phyloP scores from a whole-genome alignment of 805 yeast genomes.

The Komagataella kurtzmanii region DNA sequence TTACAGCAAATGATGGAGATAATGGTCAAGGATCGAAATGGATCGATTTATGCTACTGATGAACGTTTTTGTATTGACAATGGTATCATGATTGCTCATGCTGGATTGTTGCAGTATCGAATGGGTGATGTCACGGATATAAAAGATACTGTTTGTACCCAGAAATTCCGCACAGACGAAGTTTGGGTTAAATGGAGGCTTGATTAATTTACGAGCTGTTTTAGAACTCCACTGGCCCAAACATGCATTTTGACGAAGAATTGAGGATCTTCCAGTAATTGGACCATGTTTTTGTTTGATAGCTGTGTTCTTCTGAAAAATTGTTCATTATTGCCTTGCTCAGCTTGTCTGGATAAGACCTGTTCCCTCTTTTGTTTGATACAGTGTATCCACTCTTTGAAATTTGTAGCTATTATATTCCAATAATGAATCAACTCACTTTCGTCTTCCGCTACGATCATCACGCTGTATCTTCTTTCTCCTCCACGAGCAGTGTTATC shows the following conservation, averaged over 20 bases:
- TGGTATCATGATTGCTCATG: constrained; percentile 98
- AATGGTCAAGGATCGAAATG: constrained; percentile 85
- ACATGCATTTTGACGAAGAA: neutral
- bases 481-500: constrained; percentile 64
- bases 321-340: neutral
- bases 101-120: constrained; percentile 78
- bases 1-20: constrained; percentile 93
- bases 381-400: constrained; percentile 24
- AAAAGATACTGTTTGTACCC: constrained; percentile 74
- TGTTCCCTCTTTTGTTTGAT: constrained; percentile 12
- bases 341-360: neutral
- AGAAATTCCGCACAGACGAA: constrained; percentile 89
- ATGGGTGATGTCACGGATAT: constrained; percentile 58
- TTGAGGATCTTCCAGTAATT: neutral
- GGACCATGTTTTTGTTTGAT: neutral
- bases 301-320: neutral
- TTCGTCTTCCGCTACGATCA: constrained; percentile 44
- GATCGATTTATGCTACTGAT: constrained; percentile 88
- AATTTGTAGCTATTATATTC: constrained; percentile 30
- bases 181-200: constrained; percentile 81
- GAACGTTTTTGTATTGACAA: constrained; percentile 95
- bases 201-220: constrained; percentile 24
- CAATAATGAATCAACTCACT: constrained; percentile 38
- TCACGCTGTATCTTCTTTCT: constrained; percentile 51
- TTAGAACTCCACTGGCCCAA: constrained; percentile 7